Percentiles rank a stretch among this genome's conserved stretches.
phyloP scores from a whole-genome alignment of 2,329 filamentous ascomycete genomes.

The Aspergillus pseudoterreus region DNA sequence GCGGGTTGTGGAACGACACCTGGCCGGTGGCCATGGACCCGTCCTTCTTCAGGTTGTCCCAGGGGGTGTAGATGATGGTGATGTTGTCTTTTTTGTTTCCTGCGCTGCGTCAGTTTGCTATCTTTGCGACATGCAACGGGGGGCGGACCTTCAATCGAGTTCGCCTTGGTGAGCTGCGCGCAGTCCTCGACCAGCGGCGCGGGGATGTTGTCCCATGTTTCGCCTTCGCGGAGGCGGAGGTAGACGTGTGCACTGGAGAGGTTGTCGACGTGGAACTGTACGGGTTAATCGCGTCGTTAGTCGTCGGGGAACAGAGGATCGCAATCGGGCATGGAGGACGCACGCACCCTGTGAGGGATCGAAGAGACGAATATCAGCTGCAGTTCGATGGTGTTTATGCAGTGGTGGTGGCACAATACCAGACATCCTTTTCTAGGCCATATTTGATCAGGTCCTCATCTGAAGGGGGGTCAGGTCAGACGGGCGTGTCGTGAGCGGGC shows the following conservation, averaged over 20 bases:
- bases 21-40: slow-evolving; percentile 94
- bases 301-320: no score
- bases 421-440: slow-evolving; percentile 93
- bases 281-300: no score
- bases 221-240: slow-evolving; percentile 72
- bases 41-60: slow-evolving; percentile 93
- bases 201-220: slow-evolving; percentile 80
- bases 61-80: slow-evolving; percentile 94
- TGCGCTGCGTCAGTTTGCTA: slow-evolving; percentile 28
- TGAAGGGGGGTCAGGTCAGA: slow-evolving; percentile 36
- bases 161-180: slow-evolving; percentile 97
- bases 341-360: slow-evolving; percentile 28
- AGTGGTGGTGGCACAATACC: slow-evolving; percentile 49
- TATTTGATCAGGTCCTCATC: slow-evolving; percentile 95
- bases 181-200: slow-evolving; percentile 74
- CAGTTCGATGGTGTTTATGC: no score
- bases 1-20: slow-evolving; percentile 87
- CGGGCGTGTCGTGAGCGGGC: no score
- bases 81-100: slow-evolving; percentile 99
- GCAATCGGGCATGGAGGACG: no score
- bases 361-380: no score
- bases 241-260: slow-evolving; percentile 96
- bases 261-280: slow-evolving; percentile 93
- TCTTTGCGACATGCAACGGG: no score
- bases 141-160: slow-evolving; percentile 82